Conservation (phyloP, 768 basidiomycete genomes). For the Tricholoma hemisulphureum region DNA sequence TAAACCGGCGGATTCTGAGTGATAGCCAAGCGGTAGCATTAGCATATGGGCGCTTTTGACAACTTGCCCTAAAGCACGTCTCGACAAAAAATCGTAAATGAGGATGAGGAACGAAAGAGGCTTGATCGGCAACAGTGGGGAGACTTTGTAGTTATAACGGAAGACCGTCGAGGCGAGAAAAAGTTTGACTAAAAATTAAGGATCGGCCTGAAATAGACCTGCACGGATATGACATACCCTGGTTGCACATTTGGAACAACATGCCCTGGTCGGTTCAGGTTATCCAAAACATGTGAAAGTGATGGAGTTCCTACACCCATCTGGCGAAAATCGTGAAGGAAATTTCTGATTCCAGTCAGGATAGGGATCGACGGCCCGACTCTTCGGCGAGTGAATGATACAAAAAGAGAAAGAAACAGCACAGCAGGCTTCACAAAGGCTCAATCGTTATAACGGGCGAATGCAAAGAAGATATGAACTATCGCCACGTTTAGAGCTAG, state of each 20-base stretch:
- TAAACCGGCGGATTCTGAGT: too few relatives aligned
- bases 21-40: background rate
- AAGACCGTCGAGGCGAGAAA: background rate
- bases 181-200: background rate
- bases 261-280: background rate
- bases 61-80: background rate
- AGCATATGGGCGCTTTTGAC: background rate
- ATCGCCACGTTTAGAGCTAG: background rate
- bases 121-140: background rate
- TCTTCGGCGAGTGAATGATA: background rate
- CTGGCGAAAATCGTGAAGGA: too few relatives aligned
- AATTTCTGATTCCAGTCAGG: too few relatives aligned
- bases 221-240: background rate
- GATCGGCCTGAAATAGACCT: background rate
- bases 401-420: background rate
- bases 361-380: background rate
- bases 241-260: background rate
- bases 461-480: background rate
- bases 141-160: background rate
- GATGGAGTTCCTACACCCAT: background rate
- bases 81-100: background rate
- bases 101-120: background rate
- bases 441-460: background rate
- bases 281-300: background rate
- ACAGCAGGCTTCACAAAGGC: background rate